Base-by-base conservation (phyloP, 2,329 filamentous ascomycete genomes). In the Cadophora gregata region DNA sequence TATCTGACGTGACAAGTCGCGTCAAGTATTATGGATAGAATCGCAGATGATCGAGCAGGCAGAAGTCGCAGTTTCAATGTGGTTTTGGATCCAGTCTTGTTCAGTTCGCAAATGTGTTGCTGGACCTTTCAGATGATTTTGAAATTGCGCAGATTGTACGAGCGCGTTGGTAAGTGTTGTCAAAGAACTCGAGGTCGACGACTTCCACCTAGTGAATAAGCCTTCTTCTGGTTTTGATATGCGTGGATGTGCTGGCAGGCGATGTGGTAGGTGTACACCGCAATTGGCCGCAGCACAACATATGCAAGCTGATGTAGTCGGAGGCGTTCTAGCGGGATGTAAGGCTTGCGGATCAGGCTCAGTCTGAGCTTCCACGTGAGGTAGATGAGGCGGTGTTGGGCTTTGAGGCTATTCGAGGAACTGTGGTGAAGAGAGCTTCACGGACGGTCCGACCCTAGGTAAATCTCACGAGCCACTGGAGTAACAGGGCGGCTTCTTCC, bases 241-340 rank as follows among this genome's bases (percentile, higher is more conserved):
- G 83, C 80, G 84, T 81, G 79, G 81, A 85, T 88, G 86, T 83
- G 86, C 82, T 88, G 86, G 85, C 86, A 88, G 75, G 79, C 75
- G 79, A 81, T 80, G 79, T 83, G 79, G 79, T 80, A 81, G 79
- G 80, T 81, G 80, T 80, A 81, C 81, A 80, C 80, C 80, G 82
- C 80, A 82, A 81, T 81, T 81, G 81, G 81, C 81, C 79, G 81
- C 80, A 81, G 81, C 80, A 82, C 82, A 81, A 82, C 83, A 85
- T 84, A 85, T 87, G 86, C 85, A 84, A 80, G 83, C 81, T 81
- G 83, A 83, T 83, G 81, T 82, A 75, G 80, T 65, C 69, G 74
- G 73, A 73, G 75, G 75, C 76, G 78, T 73, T 75, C 72, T 73
- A 72, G 75, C 76, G 75, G 74, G 75, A 76, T 74, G 75, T 77